Evolutionary conservation across 2,329 filamentous ascomycete species (phyloP).

Genomic region (Penicillium sp.): DNA sequence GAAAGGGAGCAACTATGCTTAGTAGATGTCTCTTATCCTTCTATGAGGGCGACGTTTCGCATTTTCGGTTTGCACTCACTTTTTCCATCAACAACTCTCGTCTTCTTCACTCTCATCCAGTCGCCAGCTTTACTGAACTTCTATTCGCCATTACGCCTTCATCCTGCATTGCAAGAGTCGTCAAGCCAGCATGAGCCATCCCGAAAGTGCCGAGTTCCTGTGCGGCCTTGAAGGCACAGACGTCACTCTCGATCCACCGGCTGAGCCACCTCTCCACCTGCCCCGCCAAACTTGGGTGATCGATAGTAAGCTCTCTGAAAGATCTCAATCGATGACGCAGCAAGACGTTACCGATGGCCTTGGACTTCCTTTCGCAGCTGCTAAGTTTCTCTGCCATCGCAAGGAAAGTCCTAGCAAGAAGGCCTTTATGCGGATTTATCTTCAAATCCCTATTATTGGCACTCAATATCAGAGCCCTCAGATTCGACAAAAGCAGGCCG

Average conservation of each 20-base stretch:
- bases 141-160: neutral
- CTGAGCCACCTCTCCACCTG: slow-evolving; percentile 8
- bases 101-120: slow-evolving; percentile 2
- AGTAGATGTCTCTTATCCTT: slow-evolving; percentile 2
- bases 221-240: slow-evolving; percentile 10
- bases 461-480: slow-evolving; percentile 5
- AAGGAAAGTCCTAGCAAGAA: slow-evolving; percentile 9
- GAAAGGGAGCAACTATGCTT: slow-evolving; percentile 4
- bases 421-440: slow-evolving; percentile 13
- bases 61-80: neutral
- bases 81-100: slow-evolving; percentile 3
- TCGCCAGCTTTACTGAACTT: slow-evolving; percentile 1
- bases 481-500: slow-evolving; percentile 9
- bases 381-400: slow-evolving; percentile 12
- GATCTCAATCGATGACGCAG: slow-evolving; percentile 8
- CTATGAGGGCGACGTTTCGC: neutral
- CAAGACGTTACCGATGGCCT: slow-evolving; percentile 11
- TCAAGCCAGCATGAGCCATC: slow-evolving; percentile 7
- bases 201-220: slow-evolving; percentile 9
- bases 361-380: slow-evolving; percentile 10
- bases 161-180: neutral
- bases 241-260: slow-evolving; percentile 11
- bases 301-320: slow-evolving; percentile 13
- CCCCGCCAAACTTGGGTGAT: slow-evolving; percentile 13
- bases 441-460: slow-evolving; percentile 12